Evolutionary conservation across 2,329 filamentous ascomycete genomes (phyloP).

Genomic region (Blastomyces parvus): DNA sequence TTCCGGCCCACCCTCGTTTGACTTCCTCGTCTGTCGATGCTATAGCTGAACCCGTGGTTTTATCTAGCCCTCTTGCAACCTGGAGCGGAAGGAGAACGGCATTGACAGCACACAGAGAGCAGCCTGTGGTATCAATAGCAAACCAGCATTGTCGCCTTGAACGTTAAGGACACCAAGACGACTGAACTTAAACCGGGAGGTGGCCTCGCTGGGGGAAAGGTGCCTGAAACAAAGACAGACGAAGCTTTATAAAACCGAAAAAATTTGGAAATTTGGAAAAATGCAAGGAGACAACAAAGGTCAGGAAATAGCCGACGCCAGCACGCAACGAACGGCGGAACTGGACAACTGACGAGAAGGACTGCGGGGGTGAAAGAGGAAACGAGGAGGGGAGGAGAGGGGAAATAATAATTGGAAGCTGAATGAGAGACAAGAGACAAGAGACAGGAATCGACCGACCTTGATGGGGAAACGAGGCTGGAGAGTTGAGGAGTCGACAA

Average conservation of each 20-base stretch:
- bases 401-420: not conserved
- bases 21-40: not conserved
- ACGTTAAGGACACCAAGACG: not conserved
- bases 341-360: not conserved
- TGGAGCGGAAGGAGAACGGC: not conserved
- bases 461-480: not conserved
- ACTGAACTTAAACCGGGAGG: not conserved
- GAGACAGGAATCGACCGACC: not conserved
- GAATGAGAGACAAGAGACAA: not conserved
- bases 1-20: not conserved
- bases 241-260: not conserved
- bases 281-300: not conserved
- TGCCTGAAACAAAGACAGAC: not conserved
- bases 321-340: not conserved
- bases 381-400: not conserved
- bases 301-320: not conserved
- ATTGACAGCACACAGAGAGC: slow-evolving; percentile 3
- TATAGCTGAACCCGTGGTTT: not conserved
- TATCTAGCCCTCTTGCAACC: slow-evolving; percentile 1
- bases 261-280: not conserved
- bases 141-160: slow-evolving; percentile 3
- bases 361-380: not conserved
- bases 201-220: not conserved
- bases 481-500: not conserved
- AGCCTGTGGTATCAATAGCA: not conserved